A percentile compares a stretch with the other conserved stretches of the same genome.
Evolutionary conservation across 352 stramenopile genomes (phyloP).

Genomic region (Albugo candida): DNA sequence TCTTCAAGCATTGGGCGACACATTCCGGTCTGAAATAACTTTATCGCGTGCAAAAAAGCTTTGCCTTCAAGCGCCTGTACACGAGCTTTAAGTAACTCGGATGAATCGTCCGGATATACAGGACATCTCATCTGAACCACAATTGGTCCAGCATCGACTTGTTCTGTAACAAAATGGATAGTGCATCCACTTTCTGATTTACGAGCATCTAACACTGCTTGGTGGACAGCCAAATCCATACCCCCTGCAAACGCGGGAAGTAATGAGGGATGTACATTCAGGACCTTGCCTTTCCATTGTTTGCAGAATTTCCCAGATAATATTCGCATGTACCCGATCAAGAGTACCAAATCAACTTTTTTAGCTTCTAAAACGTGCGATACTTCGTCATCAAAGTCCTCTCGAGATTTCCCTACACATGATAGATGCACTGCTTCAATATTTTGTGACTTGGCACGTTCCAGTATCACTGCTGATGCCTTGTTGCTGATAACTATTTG

Average conservation of each 20-base stretch:
- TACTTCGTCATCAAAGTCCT: conserved; percentile 91
- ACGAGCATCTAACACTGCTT: conserved; percentile 92
- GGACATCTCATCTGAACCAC: conserved; percentile 89
- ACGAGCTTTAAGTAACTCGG: conserved; percentile 91
- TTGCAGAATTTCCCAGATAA: conserved; percentile 90
- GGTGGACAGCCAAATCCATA: conserved; percentile 98
- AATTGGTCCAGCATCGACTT: conserved; percentile 97
- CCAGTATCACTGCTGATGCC: conserved; percentile 81
- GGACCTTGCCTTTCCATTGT: conserved; percentile 87
- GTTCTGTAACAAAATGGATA: conserved; percentile 95
- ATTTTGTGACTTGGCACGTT: conserved; percentile 74
- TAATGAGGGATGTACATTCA: conserved; percentile 99
- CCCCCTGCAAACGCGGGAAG: conserved; percentile 97
- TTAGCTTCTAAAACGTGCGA: conserved; percentile 81
- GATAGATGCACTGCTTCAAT: conserved; percentile 45
- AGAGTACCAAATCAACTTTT: conserved; percentile 91
- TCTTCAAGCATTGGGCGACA: conserved; percentile 17
- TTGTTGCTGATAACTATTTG: conserved; percentile 95
- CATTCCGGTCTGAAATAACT: conserved; percentile 48
- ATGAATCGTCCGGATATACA: conserved; percentile 81
- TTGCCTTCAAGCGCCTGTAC: conserved; percentile 93
- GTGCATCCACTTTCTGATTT: conserved; percentile 94
- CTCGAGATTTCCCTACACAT: conserved; percentile 69
- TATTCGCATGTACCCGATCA: conserved; percentile 99
- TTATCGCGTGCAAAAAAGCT: conserved; percentile 80